Conservation (phyloP, 176 grass and related monocot genomes). For the Cenchrus fungigraminus region DNA sequence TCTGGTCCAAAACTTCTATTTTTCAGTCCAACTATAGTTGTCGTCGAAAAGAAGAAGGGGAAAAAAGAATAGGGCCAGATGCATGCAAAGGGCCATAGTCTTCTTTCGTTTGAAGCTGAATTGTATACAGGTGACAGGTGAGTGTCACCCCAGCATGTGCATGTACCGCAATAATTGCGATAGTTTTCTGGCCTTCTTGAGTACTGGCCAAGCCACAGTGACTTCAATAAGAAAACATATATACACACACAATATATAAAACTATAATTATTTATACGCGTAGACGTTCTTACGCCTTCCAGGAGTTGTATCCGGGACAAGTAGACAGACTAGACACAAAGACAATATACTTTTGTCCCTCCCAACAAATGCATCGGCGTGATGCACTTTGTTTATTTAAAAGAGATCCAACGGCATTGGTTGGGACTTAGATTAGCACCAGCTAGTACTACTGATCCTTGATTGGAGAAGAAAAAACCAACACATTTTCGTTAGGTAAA, state of each 20-base stretch:
- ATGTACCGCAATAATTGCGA: constrained; percentile 50
- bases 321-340: background rate
- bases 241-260: too few relatives aligned
- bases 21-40: constrained; percentile 1
- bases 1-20: constrained; percentile 7
- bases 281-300: background rate
- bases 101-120: constrained; percentile 29
- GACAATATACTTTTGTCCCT: background rate
- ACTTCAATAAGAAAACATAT: background rate
- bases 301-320: constrained; percentile 16
- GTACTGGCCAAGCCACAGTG: constrained; percentile 7
- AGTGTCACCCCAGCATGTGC: constrained; percentile 47
- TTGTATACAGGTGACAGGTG: constrained; percentile 39
- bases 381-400: background rate
- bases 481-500: background rate
- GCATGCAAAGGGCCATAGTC: constrained; percentile 31
- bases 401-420: background rate
- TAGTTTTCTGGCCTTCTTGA: background rate
- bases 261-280: background rate
- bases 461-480: background rate
- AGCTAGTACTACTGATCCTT: background rate
- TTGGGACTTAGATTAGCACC: constrained; percentile 1
- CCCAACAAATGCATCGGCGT: background rate
- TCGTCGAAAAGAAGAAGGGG: background rate
- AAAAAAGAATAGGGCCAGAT: constrained; percentile 15